Evolutionary conservation across 495 filamentous ascomycete species (phyloP).

Genomic region (Neurospora sp.): DNA sequence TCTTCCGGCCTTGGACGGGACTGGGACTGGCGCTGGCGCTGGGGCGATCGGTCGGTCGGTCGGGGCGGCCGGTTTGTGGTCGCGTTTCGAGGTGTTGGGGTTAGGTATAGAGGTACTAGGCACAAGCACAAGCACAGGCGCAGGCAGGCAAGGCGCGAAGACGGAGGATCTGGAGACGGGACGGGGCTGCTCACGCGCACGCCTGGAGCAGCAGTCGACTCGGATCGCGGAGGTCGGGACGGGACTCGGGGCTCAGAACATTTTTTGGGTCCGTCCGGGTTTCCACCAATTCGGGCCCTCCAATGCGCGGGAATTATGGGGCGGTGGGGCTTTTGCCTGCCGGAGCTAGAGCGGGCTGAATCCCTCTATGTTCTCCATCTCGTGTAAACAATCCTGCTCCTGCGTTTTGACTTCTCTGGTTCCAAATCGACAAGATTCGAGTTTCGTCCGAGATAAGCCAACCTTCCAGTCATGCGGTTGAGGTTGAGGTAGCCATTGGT

Average conservation of each 20-base stretch:
- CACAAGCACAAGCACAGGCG: not conserved
- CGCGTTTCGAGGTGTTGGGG: not conserved
- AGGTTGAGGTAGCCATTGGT: not conserved
- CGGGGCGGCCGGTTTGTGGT: not conserved
- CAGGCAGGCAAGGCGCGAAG: not conserved
- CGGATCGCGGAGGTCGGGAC: not conserved
- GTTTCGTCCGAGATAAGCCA: not conserved
- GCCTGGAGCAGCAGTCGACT: not conserved
- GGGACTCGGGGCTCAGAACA: constrained; percentile 11
- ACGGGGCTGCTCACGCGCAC: not conserved
- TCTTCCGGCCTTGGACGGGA: not conserved
- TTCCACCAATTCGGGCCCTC: constrained; percentile 6
- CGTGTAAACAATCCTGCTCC: not conserved
- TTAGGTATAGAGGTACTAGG: not conserved
- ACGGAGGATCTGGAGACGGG: not conserved
- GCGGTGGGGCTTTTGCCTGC: not conserved
- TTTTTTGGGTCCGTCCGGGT: constrained; percentile 11
- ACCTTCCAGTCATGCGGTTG: not conserved
- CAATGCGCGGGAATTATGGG: constrained; percentile 12
- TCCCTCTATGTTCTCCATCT: not conserved
- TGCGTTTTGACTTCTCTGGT: not conserved
- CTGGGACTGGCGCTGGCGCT: not conserved
- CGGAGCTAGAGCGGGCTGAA: not conserved
- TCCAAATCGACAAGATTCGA: not conserved
- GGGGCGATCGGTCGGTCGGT: not conserved